Percentiles rank a stretch among this genome's conserved stretches.
These are phyloP conservation scores for Cladosporium sphaerospermum DNA, from an alignment of 2,329 filamentous ascomycete genomes.

Conservation along the genomic window DNA sequence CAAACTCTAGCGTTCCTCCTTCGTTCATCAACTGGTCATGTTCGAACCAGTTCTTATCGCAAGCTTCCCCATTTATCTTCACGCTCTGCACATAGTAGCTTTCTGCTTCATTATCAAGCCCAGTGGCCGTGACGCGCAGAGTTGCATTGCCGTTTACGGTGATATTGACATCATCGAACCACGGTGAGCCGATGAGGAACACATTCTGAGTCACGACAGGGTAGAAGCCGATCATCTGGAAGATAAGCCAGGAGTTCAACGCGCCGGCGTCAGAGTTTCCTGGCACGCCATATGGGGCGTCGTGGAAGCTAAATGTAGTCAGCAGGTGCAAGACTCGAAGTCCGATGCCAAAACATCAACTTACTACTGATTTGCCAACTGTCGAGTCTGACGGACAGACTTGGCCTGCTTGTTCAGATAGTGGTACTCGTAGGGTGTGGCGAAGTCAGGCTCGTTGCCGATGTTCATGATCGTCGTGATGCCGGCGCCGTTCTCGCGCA, in stretches of 20 bases:
- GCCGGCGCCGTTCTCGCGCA: conserved; percentile 31
- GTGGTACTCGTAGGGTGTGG: conserved; percentile 29
- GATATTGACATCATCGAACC: conserved; percentile 26
- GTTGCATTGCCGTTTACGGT: conserved; percentile 27
- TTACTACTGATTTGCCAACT: conserved; percentile 24
- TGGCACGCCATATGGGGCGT: conserved; percentile 25
- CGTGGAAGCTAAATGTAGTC: conserved; percentile 17
- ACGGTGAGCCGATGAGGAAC: conserved; percentile 37
- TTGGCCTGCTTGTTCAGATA: conserved; percentile 29
- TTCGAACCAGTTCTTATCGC: conserved; percentile 51
- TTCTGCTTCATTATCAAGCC: conserved; percentile 33
- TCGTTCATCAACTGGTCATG: conserved; percentile 44
- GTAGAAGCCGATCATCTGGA: conserved; percentile 31
- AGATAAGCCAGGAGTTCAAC: conserved; percentile 27
- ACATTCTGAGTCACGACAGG: conserved; percentile 41
- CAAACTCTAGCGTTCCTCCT: conserved; percentile 46
- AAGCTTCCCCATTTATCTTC: conserved; percentile 46
- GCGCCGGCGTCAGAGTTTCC: conserved; percentile 31
- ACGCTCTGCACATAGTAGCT: conserved; percentile 50
- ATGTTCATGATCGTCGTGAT: conserved; percentile 33
- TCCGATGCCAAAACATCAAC: neutral
- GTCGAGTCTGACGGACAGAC: conserved; percentile 20
- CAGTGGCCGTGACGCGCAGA: conserved; percentile 43
- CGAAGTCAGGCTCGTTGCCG: conserved; percentile 30
- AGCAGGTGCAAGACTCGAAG: neutral